Evolutionary conservation across 306 rosid genomes (phyloP), one percentile per base, ranked within the genome.

Genomic region (Dalbergia oliveri): DNA sequence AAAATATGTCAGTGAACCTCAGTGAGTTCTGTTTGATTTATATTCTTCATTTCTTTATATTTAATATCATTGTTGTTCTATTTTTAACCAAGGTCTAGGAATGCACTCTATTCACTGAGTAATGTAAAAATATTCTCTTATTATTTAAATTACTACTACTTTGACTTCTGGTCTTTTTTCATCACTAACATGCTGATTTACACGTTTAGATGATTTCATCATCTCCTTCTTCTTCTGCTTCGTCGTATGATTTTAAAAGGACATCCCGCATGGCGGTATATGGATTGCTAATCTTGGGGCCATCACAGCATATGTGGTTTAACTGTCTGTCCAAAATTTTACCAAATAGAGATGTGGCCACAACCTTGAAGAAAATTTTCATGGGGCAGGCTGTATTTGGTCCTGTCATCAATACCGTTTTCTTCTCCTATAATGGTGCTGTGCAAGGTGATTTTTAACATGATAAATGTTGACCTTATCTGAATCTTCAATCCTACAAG

Each of bases 241-340:
- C 31, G 31, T 89, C 90, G 1, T 78, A 65, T 51, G 90, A 93
- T 78, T 63, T 74, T 19, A 63, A 60, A 72, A 87, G 97, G 90
- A 89, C 91, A 43, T 59, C 31, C 14, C 88, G 97, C 50, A 89
- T 93, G 96, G 90, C 89, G 72, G 72, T 71, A 18, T 93, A 88
- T 39, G 97, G 93, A 6, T 66, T 89, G 87, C 61, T 93, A 66
- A 84, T 93, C 75, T 79, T 91, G 82, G 96, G 97, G 59, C 96
- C 97, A 71, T 73, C 91, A n/a, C 96, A 91, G 69, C 97, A 91
- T 82, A 54, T 81, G 54, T 93, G 96, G 96, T 93, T 93, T 86
- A 86, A 83, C 70, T 84, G 70, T 71, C 12, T 91, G 76, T 93
- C 94, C 37, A 88, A 47, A 47, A 15, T 81, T 72, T 73, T 90